phyloP scores from a whole-genome alignment of 192 early-diverging fungal genomes.

The Coemansia sp. region DNA sequence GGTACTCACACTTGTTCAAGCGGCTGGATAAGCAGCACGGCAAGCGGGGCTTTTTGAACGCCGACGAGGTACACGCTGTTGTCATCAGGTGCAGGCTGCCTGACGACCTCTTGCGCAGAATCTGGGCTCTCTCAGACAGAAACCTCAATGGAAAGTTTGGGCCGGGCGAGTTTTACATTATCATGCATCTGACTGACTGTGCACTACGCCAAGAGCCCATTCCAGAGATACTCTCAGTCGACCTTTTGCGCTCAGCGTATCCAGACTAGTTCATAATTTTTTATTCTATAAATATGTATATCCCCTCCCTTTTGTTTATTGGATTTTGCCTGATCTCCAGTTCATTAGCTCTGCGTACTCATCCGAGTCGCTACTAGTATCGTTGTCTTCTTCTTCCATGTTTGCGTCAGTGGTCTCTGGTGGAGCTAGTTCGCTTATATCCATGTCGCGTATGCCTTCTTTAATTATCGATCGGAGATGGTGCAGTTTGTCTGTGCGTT shows the following conservation, averaged over 20 bases:
- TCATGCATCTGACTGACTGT: conserved; percentile 44
- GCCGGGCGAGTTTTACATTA: conserved; percentile 44
- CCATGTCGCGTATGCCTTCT: conserved; percentile 23
- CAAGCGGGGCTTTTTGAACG: conserved; percentile 20
- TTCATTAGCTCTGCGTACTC: conserved; percentile 15
- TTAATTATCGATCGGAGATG: conserved; percentile 24
- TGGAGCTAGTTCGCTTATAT: conserved; percentile 3
- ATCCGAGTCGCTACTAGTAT: conserved; percentile 9
- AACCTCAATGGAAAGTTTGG: conserved; percentile 42
- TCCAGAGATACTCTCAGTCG: conserved; percentile 33
- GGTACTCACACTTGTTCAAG: conserved; percentile 39
- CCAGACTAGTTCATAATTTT: background rate
- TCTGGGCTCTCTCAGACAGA: conserved; percentile 44
- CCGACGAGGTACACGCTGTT: conserved; percentile 27
- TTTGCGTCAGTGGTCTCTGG: background rate
- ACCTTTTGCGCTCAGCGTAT: conserved; percentile 41
- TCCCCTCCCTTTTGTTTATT: background rate
- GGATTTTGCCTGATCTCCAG: conserved; percentile 21
- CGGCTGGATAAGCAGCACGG: conserved; percentile 33
- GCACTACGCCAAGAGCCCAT: conserved; percentile 33
- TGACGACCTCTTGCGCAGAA: conserved; percentile 35
- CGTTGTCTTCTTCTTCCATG: background rate
- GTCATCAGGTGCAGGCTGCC: conserved; percentile 30
- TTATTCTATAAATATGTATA: background rate
- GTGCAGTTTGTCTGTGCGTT: conserved; percentile 10